Evolutionary conservation across 176 grass and related monocot species (phyloP), one percentile per base, ranked within the genome.

Genomic region (Panicum miliaceum): DNA sequence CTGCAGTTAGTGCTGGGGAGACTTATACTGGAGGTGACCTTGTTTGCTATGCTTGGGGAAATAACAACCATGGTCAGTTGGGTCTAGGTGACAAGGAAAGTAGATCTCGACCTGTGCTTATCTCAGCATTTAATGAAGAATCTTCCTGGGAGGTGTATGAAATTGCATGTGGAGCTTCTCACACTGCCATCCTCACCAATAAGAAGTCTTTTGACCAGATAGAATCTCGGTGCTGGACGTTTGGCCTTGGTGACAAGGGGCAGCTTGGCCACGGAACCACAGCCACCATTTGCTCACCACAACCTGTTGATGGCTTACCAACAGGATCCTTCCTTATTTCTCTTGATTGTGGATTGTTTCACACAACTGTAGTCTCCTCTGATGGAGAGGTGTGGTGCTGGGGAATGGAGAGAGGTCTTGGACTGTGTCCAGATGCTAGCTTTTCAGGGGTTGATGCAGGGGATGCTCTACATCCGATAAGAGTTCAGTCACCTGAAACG

Each of bases 361-460:
- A 99, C 78, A 99, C 93, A 6, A 74, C 96, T 52, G 91, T 92
- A 40, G 91, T 99, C 32, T 96, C 93, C 45, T 91, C 91, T 9
- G 89, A 91, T 78, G 93, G 96, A 16, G 93, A 99, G 73, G 93
- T 96, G 37, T 99, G 96, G 96, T 92, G 89, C 92, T 99, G 93
- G 96, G 96, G 96, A 52, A 99, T 99, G 96, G 96, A 99, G 78
- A 99, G 86, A 50, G 96, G 96, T 53, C 90, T 99, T 7, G 96
- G 96, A 22, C 76, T 99, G 46, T 99, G 96, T 71, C 93, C 96
- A 3, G 91, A 99, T 82, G 96, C 88, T 84, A 89, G 89, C 80
- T 93, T 90, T 76, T 69, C 93, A 29, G 96, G 96, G 85, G 72
- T 83, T 62, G 96, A 96, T 82, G 81, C 93, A 71, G 96, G 96